Percentiles rank a stretch among this genome's conserved stretches.
Evolutionary conservation across 495 filamentous ascomycete species (phyloP).

Genomic region (Hypoxylon trugodes): DNA sequence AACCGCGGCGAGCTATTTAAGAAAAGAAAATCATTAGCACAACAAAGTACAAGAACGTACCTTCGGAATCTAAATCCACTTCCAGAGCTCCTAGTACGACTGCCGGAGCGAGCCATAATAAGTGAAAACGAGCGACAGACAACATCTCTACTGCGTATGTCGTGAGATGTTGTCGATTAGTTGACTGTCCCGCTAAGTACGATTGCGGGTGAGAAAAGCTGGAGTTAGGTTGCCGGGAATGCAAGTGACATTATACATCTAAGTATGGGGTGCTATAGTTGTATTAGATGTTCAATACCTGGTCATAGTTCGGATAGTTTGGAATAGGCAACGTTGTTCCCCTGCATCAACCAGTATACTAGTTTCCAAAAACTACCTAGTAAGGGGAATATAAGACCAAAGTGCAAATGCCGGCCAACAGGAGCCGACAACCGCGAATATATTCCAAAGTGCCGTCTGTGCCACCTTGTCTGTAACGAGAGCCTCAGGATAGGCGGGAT

Average conservation of each 20-base stretch:
- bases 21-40: background rate
- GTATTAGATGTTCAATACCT: constrained; percentile 18
- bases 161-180: background rate
- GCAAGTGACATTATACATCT: constrained; percentile 19
- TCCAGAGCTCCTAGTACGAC: constrained; percentile 39
- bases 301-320: background rate
- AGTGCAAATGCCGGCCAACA: background rate
- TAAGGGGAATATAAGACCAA: background rate
- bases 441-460: background rate
- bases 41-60: constrained; percentile 20
- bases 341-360: background rate
- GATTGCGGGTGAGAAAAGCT: constrained; percentile 1
- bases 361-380: background rate
- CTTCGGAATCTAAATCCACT: constrained; percentile 38
- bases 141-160: constrained; percentile 19
- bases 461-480: background rate
- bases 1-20: background rate
- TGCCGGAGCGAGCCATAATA: constrained; percentile 40
- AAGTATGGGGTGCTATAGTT: constrained; percentile 6
- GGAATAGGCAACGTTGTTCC: background rate
- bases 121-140: constrained; percentile 12
- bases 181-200: constrained; percentile 1
- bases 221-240: background rate
- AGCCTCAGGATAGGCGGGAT: constrained; percentile 9
- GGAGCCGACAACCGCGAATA: constrained; percentile 6